Conservation (phyloP, 164 flowering plant species). For the Chimonanthus salicifolius region DNA sequence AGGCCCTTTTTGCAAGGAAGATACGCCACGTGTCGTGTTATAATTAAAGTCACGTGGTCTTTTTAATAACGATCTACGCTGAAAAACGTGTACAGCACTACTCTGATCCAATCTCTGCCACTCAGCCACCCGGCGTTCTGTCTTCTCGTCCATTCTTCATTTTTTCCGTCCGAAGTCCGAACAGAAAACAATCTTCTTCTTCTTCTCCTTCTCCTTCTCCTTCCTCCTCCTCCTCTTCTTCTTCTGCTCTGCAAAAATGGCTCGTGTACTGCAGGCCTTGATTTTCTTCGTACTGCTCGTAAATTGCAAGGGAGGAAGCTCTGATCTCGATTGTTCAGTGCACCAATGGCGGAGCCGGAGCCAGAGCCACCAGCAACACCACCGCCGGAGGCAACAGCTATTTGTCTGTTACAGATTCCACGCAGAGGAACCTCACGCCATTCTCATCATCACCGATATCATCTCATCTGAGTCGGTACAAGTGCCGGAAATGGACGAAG, state of each 20-base stretch:
- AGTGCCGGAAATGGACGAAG: background rate
- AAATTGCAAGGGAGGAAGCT: background rate
- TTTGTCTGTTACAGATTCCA: background rate
- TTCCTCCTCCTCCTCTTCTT: background rate
- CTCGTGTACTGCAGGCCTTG: background rate
- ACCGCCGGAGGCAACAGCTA: background rate
- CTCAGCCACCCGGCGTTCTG: background rate
- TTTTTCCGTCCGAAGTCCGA: no score
- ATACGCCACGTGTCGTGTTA: no score
- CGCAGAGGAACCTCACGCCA: background rate
- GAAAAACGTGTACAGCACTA: background rate
- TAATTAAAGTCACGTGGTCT: no score
- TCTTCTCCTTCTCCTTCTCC: background rate
- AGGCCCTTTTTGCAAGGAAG: no score
- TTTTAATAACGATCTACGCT: background rate
- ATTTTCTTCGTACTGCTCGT: background rate
- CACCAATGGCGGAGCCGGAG: background rate
- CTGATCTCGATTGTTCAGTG: conserved; percentile 1
- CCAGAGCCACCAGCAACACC: no score
- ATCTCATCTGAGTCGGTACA: background rate
- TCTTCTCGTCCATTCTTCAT: background rate
- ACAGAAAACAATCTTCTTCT: background rate
- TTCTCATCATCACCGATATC: background rate
- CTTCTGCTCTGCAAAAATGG: background rate
- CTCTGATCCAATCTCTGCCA: background rate